Percentiles rank a stretch among this genome's conserved stretches.
Conservation (phyloP, 495 filamentous ascomycete genomes). For the Trichoderma asperelloides region DNA sequence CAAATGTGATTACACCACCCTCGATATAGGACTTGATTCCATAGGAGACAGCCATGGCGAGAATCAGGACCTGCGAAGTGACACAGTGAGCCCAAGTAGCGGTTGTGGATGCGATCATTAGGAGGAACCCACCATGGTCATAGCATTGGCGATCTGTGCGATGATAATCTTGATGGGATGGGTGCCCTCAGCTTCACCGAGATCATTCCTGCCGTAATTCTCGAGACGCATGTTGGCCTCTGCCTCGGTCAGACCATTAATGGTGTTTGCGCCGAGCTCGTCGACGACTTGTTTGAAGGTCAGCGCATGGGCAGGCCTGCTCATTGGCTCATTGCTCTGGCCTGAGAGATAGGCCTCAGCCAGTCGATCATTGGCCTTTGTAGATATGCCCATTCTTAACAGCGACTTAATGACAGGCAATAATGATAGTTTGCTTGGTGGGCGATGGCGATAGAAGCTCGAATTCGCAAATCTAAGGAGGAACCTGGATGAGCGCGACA, state of each 20-base stretch:
- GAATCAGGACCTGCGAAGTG: slow-evolving; percentile 49
- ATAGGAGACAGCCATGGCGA: slow-evolving; percentile 67
- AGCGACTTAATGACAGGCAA: too few species aligned
- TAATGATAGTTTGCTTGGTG: too few species aligned
- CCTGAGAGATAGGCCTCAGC: slow-evolving; percentile 38
- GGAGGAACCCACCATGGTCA: slow-evolving; percentile 38
- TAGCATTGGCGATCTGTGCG: slow-evolving; percentile 44
- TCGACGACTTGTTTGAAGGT: slow-evolving; percentile 41
- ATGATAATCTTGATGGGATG: slow-evolving; percentile 64
- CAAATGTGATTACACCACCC: slow-evolving; percentile 56
- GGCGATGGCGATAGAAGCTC: too few species aligned
- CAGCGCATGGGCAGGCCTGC: slow-evolving; percentile 57
- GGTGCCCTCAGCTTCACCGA: slow-evolving; percentile 47
- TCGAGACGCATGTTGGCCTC: slow-evolving; percentile 49
- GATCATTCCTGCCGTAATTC: slow-evolving; percentile 51
- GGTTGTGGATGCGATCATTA: slow-evolving; percentile 14
- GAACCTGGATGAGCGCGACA: too few species aligned
- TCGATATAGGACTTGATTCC: slow-evolving; percentile 63
- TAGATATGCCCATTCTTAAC: background rate
- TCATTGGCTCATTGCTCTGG: slow-evolving; percentile 45
- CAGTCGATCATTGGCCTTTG: slow-evolving; percentile 11
- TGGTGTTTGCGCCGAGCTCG: slow-evolving; percentile 49
- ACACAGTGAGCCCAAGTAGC: slow-evolving; percentile 7
- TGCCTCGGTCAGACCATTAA: slow-evolving; percentile 49
- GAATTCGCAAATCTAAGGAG: too few species aligned